Evolutionary conservation across 2,329 filamentous ascomycete species (phyloP), one percentile per base, ranked within the genome.

Genomic region (Colletotrichum sp.): DNA sequence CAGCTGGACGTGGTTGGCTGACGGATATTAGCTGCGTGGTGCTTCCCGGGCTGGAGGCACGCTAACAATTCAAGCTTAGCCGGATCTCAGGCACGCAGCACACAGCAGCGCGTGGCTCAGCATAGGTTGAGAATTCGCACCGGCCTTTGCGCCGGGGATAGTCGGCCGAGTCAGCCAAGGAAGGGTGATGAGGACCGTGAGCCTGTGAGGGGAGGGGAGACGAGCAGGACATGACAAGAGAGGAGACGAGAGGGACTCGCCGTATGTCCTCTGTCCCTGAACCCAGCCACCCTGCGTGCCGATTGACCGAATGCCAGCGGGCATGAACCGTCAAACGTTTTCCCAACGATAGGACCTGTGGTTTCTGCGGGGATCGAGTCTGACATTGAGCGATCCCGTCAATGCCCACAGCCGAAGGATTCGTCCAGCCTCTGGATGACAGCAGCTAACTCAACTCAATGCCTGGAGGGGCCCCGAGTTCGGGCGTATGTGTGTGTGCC

Each of bases 31-130:
- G n/a, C 8, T 28, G 36, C 57, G 63, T 57, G 63, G 32, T 72
- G 36, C 13, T 44, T 69, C 32, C 64, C 73, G 52, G 39, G 70
- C 59, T 64, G 28, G 44, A 73, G 57, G 74, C 34, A 76, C 74
- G 74, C 74, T 69, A 76, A 64, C 28, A 66, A 60, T 65, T 74
- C 70, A 76, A 76, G 74, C 74, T 73, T 69, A 69, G 70, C 70
- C 59, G 65, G 70, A 64, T 60, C 64, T 36, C 57, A 68, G 69
- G 69, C 59, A 18, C 16, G 36, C 36, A 44, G 36, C 36, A 44
- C 1, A 18, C 34, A 18, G 36, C 52, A 57, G 24, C 52, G 30
- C 32, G 66, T 64, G 71, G 66, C 71, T 64, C 63, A n/a, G 57
- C 28, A 16, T 69, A 57, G 36, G 44, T 21, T 18, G 44, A 21